phyloP scores from a whole-genome alignment of 768 basidiomycete species.

The Roridomyces roridus region DNA sequence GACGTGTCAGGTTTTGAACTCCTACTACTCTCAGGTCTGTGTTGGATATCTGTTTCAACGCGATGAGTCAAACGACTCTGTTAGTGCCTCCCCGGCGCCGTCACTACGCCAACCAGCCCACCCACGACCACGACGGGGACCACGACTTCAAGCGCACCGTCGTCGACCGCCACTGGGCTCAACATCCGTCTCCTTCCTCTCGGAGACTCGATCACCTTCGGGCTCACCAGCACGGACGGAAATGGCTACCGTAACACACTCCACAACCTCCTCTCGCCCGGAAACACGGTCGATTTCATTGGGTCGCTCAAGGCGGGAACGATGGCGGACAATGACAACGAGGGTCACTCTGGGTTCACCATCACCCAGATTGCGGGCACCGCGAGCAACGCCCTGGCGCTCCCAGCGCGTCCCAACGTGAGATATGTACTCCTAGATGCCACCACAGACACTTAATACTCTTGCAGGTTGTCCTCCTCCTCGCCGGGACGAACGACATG shows the following conservation, averaged over 20 bases:
- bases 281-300: constrained; percentile 24
- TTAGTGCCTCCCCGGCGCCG: constrained; percentile 1
- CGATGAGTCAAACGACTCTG: background rate
- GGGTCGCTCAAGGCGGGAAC: constrained; percentile 21
- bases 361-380: constrained; percentile 17
- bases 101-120: background rate
- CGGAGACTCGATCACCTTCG: no score
- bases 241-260: constrained; percentile 22
- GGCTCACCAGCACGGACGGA: constrained; percentile 21
- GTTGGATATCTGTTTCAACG: background rate
- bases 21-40: constrained; percentile 9
- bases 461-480: constrained; percentile 22
- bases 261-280: constrained; percentile 13
- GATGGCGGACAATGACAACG: constrained; percentile 25
- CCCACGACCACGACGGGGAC: background rate
- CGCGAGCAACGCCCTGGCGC: constrained; percentile 7
- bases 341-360: constrained; percentile 17
- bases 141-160: background rate
- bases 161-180: constrained; percentile 2
- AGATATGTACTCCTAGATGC: background rate
- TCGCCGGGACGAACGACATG: constrained; percentile 25
- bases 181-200: constrained; percentile 20
- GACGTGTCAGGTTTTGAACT: background rate
- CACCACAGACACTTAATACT: background rate
- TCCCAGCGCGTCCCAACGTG: constrained; percentile 10